Conservation (phyloP, 768 basidiomycete species). For the Punctularia strigosozonata region DNA sequence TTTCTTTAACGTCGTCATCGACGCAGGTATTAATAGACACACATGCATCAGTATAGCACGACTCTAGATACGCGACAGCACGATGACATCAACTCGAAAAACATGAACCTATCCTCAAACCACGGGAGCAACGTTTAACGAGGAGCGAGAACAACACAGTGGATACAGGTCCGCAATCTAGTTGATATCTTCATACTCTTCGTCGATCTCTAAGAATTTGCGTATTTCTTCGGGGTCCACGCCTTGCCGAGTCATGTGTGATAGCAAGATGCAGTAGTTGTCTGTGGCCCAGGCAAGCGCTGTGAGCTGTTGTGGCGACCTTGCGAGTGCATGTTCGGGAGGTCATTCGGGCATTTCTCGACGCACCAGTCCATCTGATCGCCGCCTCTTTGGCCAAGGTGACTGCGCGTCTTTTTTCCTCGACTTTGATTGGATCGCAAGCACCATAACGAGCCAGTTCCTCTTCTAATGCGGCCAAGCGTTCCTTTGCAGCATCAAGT, state of each 20-base stretch:
- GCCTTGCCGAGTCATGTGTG: conserved; percentile 53
- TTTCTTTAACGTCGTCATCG: no score
- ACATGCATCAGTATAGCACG: no score
- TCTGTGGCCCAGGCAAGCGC: conserved; percentile 33
- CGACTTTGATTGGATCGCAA: conserved; percentile 74
- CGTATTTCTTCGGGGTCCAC: conserved; percentile 53
- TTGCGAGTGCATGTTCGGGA: background rate
- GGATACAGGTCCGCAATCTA: no score
- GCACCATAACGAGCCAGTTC: conserved; percentile 74
- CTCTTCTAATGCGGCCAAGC: conserved; percentile 38
- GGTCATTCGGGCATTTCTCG: background rate
- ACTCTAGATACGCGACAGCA: no score
- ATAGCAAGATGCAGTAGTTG: conserved; percentile 55
- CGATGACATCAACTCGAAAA: no score
- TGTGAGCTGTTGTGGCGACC: background rate
- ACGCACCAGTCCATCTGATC: conserved; percentile 80
- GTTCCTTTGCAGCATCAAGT: conserved; percentile 35
- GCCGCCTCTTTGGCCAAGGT: conserved; percentile 76
- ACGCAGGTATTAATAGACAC: no score
- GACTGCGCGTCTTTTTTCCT: conserved; percentile 62
- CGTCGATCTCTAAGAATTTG: conserved; percentile 50
- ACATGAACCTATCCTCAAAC: no score
- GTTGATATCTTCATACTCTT: conserved; percentile 78
- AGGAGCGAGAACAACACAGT: no score
- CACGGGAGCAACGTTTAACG: no score